Evolutionary conservation across 805 yeast genomes (phyloP).

Genomic region (Ascoidea asiatica): DNA sequence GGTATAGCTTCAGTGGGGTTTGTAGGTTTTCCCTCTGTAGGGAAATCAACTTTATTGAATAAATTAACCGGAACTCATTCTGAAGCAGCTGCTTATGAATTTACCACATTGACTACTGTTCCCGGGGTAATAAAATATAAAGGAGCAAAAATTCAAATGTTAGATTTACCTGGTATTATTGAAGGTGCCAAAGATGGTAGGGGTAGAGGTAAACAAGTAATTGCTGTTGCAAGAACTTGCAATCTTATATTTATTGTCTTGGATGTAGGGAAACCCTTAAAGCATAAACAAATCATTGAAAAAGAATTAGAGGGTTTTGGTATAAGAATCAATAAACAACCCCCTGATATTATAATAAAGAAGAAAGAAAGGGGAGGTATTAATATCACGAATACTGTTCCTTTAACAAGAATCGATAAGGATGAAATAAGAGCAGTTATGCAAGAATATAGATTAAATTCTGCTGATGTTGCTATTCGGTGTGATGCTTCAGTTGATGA

Average conservation of each 20-base stretch:
- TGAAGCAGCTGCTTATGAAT: conserved; percentile 96
- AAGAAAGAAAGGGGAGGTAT: conserved; percentile 96
- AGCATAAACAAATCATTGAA: conserved; percentile 88
- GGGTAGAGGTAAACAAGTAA: conserved; percentile 92
- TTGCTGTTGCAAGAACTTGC: conserved; percentile 98
- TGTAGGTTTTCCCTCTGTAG: conserved; percentile 95
- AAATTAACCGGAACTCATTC: conserved; percentile 92
- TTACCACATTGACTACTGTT: conserved; percentile 93
- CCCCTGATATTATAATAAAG: conserved; percentile 85
- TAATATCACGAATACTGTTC: conserved; percentile 85
- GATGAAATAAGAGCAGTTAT: conserved; percentile 95
- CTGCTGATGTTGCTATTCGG: conserved; percentile 92
- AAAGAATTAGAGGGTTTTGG: conserved; percentile 96
- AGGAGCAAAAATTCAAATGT: conserved; percentile 96
- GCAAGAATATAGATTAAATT: conserved; percentile 87
- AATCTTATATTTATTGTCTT: conserved; percentile 84
- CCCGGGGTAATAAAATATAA: conserved; percentile 93
- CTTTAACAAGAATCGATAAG: conserved; percentile 78
- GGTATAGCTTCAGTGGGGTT: conserved; percentile 97
- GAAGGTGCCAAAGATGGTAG: conserved; percentile 89
- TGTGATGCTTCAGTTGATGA: conserved; percentile 98
- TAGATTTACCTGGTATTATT: conserved; percentile 81
- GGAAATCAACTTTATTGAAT: conserved; percentile 69
- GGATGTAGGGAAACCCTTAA: conserved; percentile 93
- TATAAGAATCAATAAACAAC: conserved; percentile 78